These are phyloP conservation scores for Oidiodendron maius DNA, from an alignment of 495 filamentous ascomycete genomes.

Conservation along the genomic window DNA sequence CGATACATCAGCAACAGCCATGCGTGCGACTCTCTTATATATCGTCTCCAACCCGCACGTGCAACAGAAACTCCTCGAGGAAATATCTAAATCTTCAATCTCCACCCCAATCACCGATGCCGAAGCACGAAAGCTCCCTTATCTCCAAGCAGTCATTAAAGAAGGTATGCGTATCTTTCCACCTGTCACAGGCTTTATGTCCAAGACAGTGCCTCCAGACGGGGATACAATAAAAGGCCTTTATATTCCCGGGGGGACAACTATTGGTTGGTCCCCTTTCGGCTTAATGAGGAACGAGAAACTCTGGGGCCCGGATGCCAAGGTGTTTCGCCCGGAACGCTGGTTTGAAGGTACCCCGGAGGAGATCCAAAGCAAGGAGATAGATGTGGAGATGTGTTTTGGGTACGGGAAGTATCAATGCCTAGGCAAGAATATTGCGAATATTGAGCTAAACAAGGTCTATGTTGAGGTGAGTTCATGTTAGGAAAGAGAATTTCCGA, in stretches of 20 bases:
- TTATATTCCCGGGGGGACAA: conserved; percentile 50
- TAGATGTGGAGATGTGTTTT: conserved; percentile 29
- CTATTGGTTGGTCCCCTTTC: conserved; percentile 33
- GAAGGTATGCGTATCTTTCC: conserved; percentile 44
- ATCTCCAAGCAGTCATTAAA: conserved; percentile 45
- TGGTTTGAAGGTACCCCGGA: conserved; percentile 39
- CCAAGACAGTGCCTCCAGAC: conserved; percentile 40
- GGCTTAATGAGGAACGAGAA: conserved; percentile 25
- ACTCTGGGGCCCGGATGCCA: conserved; percentile 39
- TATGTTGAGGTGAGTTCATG: conserved; percentile 43
- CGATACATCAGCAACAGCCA: conserved; percentile 57
- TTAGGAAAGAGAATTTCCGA: neutral
- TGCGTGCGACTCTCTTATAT: conserved; percentile 50
- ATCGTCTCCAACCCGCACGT: conserved; percentile 38
- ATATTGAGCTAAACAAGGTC: conserved; percentile 44
- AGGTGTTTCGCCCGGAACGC: conserved; percentile 44
- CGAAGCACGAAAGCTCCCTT: conserved; percentile 39
- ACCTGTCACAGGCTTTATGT: conserved; percentile 28
- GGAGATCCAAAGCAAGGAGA: conserved; percentile 27
- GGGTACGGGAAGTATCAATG: conserved; percentile 35
- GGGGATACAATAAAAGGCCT: conserved; percentile 49
- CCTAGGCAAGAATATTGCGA: conserved; percentile 35
- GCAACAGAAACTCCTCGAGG: conserved; percentile 46
- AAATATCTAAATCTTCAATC: conserved; percentile 41
- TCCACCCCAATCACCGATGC: conserved; percentile 30